Base-by-base conservation (phyloP, 306 rosid species). In the Neltuma alba region DNA sequence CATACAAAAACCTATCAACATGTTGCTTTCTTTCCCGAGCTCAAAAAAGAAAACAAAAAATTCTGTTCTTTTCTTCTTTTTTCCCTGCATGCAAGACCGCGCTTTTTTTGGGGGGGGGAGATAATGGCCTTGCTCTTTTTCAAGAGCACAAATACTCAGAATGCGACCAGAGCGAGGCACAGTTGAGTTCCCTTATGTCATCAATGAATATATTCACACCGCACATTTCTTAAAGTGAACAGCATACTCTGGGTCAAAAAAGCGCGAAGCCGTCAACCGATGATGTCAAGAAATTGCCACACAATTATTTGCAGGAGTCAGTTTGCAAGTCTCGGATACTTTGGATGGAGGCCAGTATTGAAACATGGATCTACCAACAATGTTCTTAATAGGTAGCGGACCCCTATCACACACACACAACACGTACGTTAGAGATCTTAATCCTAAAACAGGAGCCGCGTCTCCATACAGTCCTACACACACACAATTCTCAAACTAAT, bases 261-360 rank as follows among this genome's bases (percentile, higher is more conserved):
- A 58, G 48, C 5, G 84, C 38, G 78, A 52, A 41, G 84, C 61
- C 3, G 34, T 70, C 81, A 28, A 27, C 77, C 73, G 52, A 45
- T 77, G 38, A 11, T 30, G 84, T 95, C 91, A 93, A 77, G 96
- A 89, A 77, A 88, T 55, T n/a, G 89, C 92, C 72, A 88, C 80
- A 2, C 85, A 57, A 3, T 79, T 88, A 38, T 70, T 84, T 40
- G 79, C 82, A 55, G 78, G 74, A 36, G 74, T 76, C 50, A 83
- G 74, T 5, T 66, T 85, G 66, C 52, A 78, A 20, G 80, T 79
- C 83, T 90, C 83, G 2, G 93, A 85, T 67, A 82, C 89, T 69
- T 85, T 91, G 58, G 97, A 81, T 47, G 99, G 98, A 61, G 99
- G 99, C 99, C 99, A 95, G 80, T 95, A 95, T 28, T 97, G 90